Evolutionary conservation across 2,329 filamentous ascomycete species (phyloP), one percentile per base, ranked within the genome.

Genomic region (Fusarium phyllophilum): DNA sequence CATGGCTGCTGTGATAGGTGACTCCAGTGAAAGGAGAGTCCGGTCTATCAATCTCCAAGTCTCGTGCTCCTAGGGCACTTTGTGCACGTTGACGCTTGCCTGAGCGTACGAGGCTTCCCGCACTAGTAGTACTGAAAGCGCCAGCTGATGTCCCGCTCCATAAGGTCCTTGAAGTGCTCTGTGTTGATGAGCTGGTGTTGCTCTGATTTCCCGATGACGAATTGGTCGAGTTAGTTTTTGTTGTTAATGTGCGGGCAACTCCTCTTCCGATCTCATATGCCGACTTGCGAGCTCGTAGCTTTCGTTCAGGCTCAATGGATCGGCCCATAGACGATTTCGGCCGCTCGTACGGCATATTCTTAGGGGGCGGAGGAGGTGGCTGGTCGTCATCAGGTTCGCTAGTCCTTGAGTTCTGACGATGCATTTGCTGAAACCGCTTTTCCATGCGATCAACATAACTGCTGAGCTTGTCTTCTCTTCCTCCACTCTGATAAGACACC

Each of bases 371-470:
- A 5, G 92, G 92, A 18, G 90, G 89, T 12, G 91, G 88, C 22
- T 90, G 90, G 22, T 85, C 84, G 45, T 86, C 85, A 49, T 88
- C 84, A 33, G 78, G 73, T 31, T 74, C 62, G 33, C 68, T 70
- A 41, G 83, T 79, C 46, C 85, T 86, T 22, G 85, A 82, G 72
- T 86, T 89, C 46, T 90, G 84, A 57, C 90, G 87, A 60, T 95
- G 92, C 86, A 94, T 90, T 70, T 89, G 90, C 55, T 90, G 89
- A 45, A 98, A 84, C 41, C 94, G 90, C 73, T 89, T 93, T 80
- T 98, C 96, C 95, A 98, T 98, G 55, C 95, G 90, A 78, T 96
- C 91, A 9, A 97, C 94, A 78, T 98, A 98, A 78, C 93, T 95
- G 79, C 91, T 93, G 17, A 97, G 85, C 76, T 95, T 90, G 41